Evolutionary conservation across 345 rosid genomes (phyloP), one percentile per base, ranked within the genome.

Genomic region (Gossypium ekmanianum): DNA sequence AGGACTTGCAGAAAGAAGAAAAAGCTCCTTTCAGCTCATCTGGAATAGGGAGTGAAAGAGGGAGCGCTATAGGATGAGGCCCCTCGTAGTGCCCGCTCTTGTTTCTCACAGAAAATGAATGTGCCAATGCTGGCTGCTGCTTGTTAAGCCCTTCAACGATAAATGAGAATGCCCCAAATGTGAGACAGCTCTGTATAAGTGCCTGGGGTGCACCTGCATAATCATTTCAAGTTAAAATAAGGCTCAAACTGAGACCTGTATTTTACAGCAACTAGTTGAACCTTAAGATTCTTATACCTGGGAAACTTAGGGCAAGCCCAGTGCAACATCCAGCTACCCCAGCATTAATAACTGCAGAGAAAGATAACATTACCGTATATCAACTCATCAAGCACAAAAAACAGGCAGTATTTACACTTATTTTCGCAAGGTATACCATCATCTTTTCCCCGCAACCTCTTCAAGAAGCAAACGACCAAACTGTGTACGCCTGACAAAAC

Each of bases 111-210:
- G 85, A 72, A 72, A 81, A 70, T 13, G 94, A 74, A 78, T 86
- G 91, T 73, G 97, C 98, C 73, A 94, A 68, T 24, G 97, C 97
- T 47, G 92, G 83, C 78, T 88, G 94, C 80, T 87, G 88, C 82
- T 86, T 90, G 91, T 91, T 93, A 55, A 93, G 81, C 75, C 93
- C 89, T 74, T 93, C 98, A 0, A 89, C 72, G 63, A 95, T 80
- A 61, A 86, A 91, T 1, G 99, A 93, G 81, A 91, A 93, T 50
- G 93, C 96, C 72, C 97, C 99, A 73, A 91, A 86, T 22, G 94
- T 87, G 34, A 95, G 76, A 81, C 99, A 95, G 76, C 88, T 91
- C 20, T 74, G 77, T 3, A 64, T 20, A 51, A 74, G 77, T 34
- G 77, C 34, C 63, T 74, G 77, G 5, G 77, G 71, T 27, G 77